phyloP scores from a whole-genome alignment of 306 rosid species.

The Trifolium fragiferum region DNA sequence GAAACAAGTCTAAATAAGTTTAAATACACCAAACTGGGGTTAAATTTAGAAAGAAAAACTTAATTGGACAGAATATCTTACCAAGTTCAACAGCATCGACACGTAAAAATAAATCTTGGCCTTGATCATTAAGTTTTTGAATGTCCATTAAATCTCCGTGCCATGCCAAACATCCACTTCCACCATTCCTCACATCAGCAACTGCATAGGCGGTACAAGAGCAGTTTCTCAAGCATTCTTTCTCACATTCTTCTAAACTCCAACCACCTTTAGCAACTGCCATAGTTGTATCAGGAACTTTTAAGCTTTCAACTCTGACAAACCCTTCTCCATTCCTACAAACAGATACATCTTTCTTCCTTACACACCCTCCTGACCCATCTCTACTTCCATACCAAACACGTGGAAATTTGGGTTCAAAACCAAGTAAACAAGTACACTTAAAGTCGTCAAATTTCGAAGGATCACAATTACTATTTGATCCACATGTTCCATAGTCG shows the following conservation, averaged over 20 bases:
- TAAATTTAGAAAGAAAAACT: neutral
- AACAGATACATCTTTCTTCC: neutral
- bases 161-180: slow-evolving; percentile 66
- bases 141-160: slow-evolving; percentile 43
- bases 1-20: neutral
- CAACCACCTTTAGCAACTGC: slow-evolving; percentile 36
- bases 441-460: neutral
- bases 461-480: neutral
- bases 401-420: neutral
- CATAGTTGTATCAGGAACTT: neutral
- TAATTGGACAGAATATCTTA: neutral
- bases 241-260: slow-evolving; percentile 46
- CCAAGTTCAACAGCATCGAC: slow-evolving; percentile 52
- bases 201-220: slow-evolving; percentile 60
- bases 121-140: slow-evolving; percentile 39
- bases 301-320: neutral
- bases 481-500: neutral
- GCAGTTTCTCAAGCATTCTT: slow-evolving; percentile 60
- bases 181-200: slow-evolving; percentile 57
- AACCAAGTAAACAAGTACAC: neutral
- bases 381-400: neutral
- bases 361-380: slow-evolving; percentile 4
- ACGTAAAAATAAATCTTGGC: slow-evolving; percentile 63
- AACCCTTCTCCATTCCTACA: slow-evolving; percentile 9
- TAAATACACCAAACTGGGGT: neutral